Evolutionary conservation across 2,329 filamentous ascomycete species (phyloP).

Genomic region (Apiospora hydei): DNA sequence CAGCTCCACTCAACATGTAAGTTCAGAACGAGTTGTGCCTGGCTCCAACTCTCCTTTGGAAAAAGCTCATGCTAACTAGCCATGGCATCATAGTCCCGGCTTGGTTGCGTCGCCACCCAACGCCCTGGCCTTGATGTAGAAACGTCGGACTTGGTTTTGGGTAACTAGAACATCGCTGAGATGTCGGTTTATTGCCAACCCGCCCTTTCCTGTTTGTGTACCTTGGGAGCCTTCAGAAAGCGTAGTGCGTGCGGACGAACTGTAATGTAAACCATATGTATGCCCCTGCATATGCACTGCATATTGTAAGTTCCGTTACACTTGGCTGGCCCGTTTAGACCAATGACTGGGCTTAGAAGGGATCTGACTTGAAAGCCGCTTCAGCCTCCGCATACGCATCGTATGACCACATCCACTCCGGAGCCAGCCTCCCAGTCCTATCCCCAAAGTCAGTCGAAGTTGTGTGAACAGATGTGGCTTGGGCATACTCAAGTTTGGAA

Average conservation of each 20-base stretch:
- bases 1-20: constrained; percentile 48
- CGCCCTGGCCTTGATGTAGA: constrained; percentile 46
- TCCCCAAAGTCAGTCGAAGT: background rate
- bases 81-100: constrained; percentile 35
- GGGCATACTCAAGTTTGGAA: background rate
- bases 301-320: background rate
- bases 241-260: background rate
- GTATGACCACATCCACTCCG: background rate
- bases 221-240: too few relatives aligned
- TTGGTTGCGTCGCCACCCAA: constrained; percentile 50
- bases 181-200: background rate
- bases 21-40: background rate
- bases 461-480: background rate
- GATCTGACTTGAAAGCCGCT: background rate
- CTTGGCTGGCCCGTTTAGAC: too few relatives aligned
- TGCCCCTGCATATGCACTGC: background rate
- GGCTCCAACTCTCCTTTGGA: rapidly evolving
- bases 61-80: background rate
- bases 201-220: too few relatives aligned
- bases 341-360: background rate
- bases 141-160: background rate
- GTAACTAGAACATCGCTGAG: background rate
- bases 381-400: constrained; percentile 11
- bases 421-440: background rate
- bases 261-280: background rate